Percentiles rank a stretch among this genome's conserved stretches.
phyloP scores from a whole-genome alignment of 2,329 filamentous ascomycete species.

The Aspergillus phoenicis region DNA sequence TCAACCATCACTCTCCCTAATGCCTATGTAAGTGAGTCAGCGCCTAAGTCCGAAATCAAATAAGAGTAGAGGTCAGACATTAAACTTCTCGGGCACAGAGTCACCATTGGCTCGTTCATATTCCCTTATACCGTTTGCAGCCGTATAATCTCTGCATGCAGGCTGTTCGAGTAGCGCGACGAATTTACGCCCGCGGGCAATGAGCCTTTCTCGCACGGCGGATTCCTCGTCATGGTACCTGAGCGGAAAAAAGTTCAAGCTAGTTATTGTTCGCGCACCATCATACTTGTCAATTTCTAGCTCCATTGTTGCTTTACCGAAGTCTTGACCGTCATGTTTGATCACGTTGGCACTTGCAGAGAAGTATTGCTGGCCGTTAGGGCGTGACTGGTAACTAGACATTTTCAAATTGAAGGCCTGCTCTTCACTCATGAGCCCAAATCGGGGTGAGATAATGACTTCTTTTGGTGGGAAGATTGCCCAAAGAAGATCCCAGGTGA shows the following conservation, averaged over 20 bases:
- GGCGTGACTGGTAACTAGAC: not conserved
- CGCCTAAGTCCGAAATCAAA: too few species aligned
- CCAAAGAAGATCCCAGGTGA: constrained; percentile 7
- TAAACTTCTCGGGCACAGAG: not conserved
- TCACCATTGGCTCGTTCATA: not conserved
- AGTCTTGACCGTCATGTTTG: constrained; percentile 1
- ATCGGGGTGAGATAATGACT: not conserved
- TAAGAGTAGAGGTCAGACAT: not conserved
- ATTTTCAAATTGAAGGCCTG: not conserved
- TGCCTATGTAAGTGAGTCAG: not conserved
- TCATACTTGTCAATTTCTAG: constrained; percentile 1
- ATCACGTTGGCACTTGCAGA: not conserved
- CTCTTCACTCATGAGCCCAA: not conserved
- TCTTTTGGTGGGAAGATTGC: not conserved
- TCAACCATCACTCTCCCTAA: constrained; percentile 4
- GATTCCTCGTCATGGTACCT: not conserved
- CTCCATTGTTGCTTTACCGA: not conserved
- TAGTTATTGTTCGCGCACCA: not conserved
- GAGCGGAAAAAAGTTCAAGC: not conserved
- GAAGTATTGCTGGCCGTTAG: not conserved
- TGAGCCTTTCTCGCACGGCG: not conserved
- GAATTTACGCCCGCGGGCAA: constrained; percentile 1
- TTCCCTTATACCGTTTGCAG: not conserved
- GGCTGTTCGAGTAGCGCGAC: not conserved
- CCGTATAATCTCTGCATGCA: constrained; percentile 1